Percentiles rank a stretch among this genome's conserved stretches.
These are phyloP conservation scores for Colletotrichum viniferum DNA, from an alignment of 2,329 filamentous ascomycete genomes.

Conservation along the genomic window DNA sequence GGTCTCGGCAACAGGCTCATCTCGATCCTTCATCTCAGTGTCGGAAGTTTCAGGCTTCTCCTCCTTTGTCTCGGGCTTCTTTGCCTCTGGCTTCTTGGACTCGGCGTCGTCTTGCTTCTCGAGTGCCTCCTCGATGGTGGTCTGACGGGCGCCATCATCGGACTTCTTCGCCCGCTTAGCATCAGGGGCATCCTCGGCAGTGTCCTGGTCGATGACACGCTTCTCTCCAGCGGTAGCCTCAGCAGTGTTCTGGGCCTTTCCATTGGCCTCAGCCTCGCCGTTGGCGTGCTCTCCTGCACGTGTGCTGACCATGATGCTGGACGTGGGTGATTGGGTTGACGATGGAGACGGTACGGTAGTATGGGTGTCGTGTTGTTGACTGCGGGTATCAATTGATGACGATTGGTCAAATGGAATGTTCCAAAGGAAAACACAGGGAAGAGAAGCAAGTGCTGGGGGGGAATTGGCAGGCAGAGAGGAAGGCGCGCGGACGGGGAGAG, in stretches of 20 bases:
- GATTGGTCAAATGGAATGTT: background rate
- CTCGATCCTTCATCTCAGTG: slow-evolving; percentile 12
- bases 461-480: background rate
- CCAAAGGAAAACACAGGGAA: background rate
- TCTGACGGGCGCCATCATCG: background rate
- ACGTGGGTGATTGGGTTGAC: background rate
- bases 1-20: background rate
- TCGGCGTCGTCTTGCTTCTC: background rate
- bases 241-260: background rate
- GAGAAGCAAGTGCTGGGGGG: background rate
- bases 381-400: background rate
- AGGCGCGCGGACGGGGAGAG: background rate
- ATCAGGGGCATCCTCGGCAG: background rate
- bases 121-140: slow-evolving; percentile 17
- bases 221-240: slow-evolving; percentile 9
- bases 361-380: background rate
- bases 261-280: background rate
- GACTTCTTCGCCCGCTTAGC: slow-evolving; percentile 20
- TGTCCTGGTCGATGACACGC: background rate
- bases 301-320: slow-evolving; percentile 8
- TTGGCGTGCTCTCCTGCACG: background rate
- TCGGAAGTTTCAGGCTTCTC: background rate
- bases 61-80: background rate
- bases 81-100: background rate
- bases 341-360: background rate